Conservation (phyloP, 1,139 yeast species). For the Scheffersomyces segobiensis region DNA sequence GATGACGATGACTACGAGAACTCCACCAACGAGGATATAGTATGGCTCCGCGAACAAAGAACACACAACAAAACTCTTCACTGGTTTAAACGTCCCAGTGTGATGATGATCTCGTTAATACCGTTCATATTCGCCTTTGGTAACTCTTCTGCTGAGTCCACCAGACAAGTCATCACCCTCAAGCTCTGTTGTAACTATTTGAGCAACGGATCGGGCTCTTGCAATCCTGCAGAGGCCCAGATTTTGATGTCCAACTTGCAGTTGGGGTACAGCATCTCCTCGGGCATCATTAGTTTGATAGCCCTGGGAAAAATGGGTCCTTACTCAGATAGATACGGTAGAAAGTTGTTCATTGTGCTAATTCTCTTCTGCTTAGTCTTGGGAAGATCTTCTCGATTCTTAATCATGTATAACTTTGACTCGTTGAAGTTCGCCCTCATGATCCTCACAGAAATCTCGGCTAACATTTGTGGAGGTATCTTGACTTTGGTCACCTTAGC, state of each 20-base stretch:
- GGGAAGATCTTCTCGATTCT: slow-evolving; percentile 25
- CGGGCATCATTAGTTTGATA: slow-evolving; percentile 32
- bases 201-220: slow-evolving; percentile 10
- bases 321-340: slow-evolving; percentile 65
- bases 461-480: slow-evolving; percentile 57
- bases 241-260: slow-evolving; percentile 37
- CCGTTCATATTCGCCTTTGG: slow-evolving; percentile 31
- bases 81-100: slow-evolving; percentile 39
- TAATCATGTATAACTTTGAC: slow-evolving; percentile 30
- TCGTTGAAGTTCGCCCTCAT: slow-evolving; percentile 32
- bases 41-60: slow-evolving; percentile 42
- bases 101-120: slow-evolving; percentile 28
- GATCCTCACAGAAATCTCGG: slow-evolving; percentile 39
- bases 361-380: slow-evolving; percentile 22
- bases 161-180: slow-evolving; percentile 33
- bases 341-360: slow-evolving; percentile 47
- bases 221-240: slow-evolving; percentile 37
- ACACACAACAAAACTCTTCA: slow-evolving; percentile 28
- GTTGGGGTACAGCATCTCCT: slow-evolving; percentile 27
- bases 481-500: slow-evolving; percentile 51
- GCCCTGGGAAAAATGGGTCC: slow-evolving; percentile 55
- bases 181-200: slow-evolving; percentile 40
- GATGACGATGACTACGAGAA: slow-evolving; percentile 29
- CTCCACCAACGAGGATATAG: slow-evolving; percentile 36
- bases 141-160: slow-evolving; percentile 32